Conservation (phyloP, 805 yeast species). For the Wickerhamiella galacta region DNA sequence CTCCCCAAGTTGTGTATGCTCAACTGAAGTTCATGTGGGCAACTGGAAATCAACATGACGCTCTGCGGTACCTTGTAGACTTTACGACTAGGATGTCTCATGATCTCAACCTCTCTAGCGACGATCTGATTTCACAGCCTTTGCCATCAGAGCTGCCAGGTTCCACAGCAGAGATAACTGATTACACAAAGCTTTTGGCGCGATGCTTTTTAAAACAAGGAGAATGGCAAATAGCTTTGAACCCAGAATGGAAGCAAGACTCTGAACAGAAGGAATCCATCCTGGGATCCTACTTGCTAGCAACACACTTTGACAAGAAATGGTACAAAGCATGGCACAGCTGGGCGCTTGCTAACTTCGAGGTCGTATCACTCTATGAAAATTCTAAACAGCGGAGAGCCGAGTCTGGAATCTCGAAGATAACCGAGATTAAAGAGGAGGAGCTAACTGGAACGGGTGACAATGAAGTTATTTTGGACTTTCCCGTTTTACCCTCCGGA, state of each 20-base stretch:
- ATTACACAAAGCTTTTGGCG: constrained; percentile 71
- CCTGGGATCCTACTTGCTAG: constrained; percentile 77
- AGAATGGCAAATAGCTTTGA: constrained; percentile 86
- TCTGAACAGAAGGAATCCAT: constrained; percentile 55
- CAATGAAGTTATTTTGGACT: background rate
- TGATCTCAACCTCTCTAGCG: constrained; percentile 73
- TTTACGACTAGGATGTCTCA: constrained; percentile 83
- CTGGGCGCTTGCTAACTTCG: constrained; percentile 97
- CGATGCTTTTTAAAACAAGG: constrained; percentile 95
- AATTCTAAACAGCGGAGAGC: constrained; percentile 10
- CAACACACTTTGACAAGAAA: constrained; percentile 79
- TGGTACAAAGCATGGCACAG: constrained; percentile 99
- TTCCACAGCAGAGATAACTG: constrained; percentile 51
- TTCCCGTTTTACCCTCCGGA: constrained; percentile 3
- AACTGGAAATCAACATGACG: constrained; percentile 73
- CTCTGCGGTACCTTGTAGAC: constrained; percentile 68
- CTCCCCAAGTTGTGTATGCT: constrained; percentile 94
- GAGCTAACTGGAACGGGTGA: background rate
- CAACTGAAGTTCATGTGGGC: constrained; percentile 97
- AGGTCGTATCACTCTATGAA: constrained; percentile 56
- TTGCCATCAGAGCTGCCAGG: constrained; percentile 57
- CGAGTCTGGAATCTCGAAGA: constrained; percentile 4
- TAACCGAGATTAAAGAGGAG: background rate
- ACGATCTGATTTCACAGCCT: constrained; percentile 74
- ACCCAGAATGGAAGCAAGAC: constrained; percentile 62